Evolutionary conservation across 2,329 filamentous ascomycete genomes (phyloP).

Genomic region (Fusarium sp.): DNA sequence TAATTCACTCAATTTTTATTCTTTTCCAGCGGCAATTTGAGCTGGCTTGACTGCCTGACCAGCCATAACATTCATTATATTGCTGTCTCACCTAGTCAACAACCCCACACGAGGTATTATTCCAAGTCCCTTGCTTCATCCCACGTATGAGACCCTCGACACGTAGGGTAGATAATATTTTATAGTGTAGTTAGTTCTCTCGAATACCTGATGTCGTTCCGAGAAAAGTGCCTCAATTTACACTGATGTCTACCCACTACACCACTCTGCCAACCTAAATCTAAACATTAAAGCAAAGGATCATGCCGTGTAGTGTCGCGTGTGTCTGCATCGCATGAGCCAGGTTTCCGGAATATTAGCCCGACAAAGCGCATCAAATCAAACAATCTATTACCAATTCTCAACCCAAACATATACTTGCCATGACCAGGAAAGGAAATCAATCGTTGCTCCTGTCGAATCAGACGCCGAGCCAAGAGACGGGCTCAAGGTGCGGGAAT

Average conservation of each 20-base stretch:
- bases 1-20: constrained; percentile 22
- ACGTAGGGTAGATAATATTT: background rate
- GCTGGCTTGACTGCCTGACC: constrained; percentile 22
- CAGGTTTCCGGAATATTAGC: constrained; percentile 13
- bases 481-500: constrained; percentile 34
- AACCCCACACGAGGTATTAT: constrained; percentile 25
- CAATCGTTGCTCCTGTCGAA: constrained; percentile 31
- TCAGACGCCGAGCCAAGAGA: constrained; percentile 26
- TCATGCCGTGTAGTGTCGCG: constrained; percentile 2
- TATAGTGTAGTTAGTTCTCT: no score
- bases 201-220: no score
- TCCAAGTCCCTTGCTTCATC: constrained; percentile 13
- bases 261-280: constrained; percentile 18
- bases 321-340: constrained; percentile 10
- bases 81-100: constrained; percentile 17
- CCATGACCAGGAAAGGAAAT: constrained; percentile 33
- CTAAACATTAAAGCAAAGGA: constrained; percentile 12
- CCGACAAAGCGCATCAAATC: constrained; percentile 32
- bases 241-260: background rate
- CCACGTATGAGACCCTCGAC: constrained; percentile 1
- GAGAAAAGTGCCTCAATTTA: constrained; percentile 9
- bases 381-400: constrained; percentile 43
- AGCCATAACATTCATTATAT: background rate
- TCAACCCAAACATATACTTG: constrained; percentile 25
- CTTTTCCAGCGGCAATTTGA: constrained; percentile 17